phyloP scores from a whole-genome alignment of 2,329 filamentous ascomycete species.

The Pestalotiopsis sp. region DNA sequence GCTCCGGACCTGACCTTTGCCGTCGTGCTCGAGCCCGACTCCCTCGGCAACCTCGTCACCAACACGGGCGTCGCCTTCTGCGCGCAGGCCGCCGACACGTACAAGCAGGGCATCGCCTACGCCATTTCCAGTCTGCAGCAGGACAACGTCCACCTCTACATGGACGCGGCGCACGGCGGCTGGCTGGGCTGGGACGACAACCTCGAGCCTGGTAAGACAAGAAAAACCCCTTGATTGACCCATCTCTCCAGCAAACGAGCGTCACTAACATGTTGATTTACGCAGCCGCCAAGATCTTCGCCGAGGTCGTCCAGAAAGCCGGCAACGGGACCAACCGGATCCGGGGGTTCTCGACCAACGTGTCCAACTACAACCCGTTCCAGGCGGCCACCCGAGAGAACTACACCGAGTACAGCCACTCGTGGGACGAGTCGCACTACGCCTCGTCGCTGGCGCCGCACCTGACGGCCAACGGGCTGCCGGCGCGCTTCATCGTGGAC shows the following conservation, averaged over 20 bases:
- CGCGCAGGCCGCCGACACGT: conserved; percentile 38
- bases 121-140: conserved; percentile 42
- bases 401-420: conserved; percentile 42
- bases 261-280: not conserved
- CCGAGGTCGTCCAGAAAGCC: conserved; percentile 40
- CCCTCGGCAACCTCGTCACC: conserved; percentile 45
- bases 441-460: conserved; percentile 39
- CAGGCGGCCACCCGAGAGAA: conserved; percentile 39
- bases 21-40: conserved; percentile 47
- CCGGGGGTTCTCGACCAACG: conserved; percentile 47
- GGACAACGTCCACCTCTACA: conserved; percentile 40
- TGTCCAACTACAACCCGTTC: conserved; percentile 48
- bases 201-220: conserved; percentile 36
- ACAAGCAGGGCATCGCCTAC: conserved; percentile 45
- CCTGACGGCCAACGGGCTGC: conserved; percentile 41
- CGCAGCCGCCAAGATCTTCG: conserved; percentile 41
- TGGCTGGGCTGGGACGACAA: conserved; percentile 46
- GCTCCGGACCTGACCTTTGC: conserved; percentile 44
- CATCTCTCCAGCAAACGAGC: not conserved
- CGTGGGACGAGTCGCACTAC: conserved; percentile 45
- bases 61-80: conserved; percentile 41
- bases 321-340: conserved; percentile 28
- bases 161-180: conserved; percentile 46
- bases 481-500: conserved; percentile 47
- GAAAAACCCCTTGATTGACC: not conserved